Base-by-base conservation (phyloP, 257 asterid species). In the Rauvolfia tetraphylla region DNA sequence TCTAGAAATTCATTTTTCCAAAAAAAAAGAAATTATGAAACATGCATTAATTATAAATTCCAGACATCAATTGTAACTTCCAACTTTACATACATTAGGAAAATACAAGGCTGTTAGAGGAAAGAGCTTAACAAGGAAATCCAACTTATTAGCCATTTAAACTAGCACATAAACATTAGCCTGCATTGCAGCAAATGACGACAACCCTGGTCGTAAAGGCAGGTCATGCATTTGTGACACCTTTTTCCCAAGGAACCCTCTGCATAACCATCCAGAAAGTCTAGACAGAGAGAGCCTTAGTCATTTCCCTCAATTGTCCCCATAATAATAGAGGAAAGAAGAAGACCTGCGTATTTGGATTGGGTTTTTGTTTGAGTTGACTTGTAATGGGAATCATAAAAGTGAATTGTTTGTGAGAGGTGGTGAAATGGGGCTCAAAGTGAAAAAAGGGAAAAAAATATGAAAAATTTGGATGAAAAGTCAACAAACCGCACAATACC, bases 401-500 rank as follows among this genome's bases (percentile, higher is more conserved):
- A n/a, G n/a, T n/a, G n/a, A n/a, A n/a, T n/a, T n/a, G n/a, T n/a
- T n/a, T n/a, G n/a, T n/a, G n/a, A n/a, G n/a, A n/a, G n/a, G n/a
- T n/a, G n/a, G n/a, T n/a, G n/a, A n/a, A 22, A 61, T 17, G n/a
- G n/a, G n/a, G n/a, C n/a, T n/a, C n/a, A n/a, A n/a, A n/a, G n/a
- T n/a, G n/a, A n/a, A n/a, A n/a, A n/a, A n/a, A n/a, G n/a, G n/a
- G n/a, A n/a, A n/a, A n/a, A n/a, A n/a, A n/a, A n/a, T n/a, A n/a
- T n/a, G n/a, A n/a, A n/a, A n/a, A n/a, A n/a, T n/a, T n/a, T n/a
- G n/a, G n/a, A n/a, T n/a, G n/a, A n/a, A n/a, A n/a, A n/a, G n/a
- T n/a, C 41, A 76, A 66, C 27, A 62, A 72, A 74, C n/a, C n/a
- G 41, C 18, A 41, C 69, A 70, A 11, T 46, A 48, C 13, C 38